Evolutionary conservation across 306 rosid genomes (phyloP).

Genomic region (Acacia melanoxylon): DNA sequence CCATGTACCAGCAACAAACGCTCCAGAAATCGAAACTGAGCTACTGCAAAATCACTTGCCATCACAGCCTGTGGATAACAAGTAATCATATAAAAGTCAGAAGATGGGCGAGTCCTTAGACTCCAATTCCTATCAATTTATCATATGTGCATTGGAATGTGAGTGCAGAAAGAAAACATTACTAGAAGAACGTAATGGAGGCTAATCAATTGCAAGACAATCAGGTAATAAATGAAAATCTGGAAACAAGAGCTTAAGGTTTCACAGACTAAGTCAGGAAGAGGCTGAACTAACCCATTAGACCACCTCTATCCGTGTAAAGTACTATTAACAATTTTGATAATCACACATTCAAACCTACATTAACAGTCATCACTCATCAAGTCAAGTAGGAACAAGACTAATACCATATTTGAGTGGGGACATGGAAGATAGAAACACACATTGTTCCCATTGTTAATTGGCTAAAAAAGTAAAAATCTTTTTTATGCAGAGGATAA

Average conservation of each 20-base stretch:
- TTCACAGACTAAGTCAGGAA: not conserved
- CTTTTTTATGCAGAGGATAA: not conserved
- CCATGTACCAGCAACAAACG: constrained; percentile 88
- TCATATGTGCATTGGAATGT: not conserved
- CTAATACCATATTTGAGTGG: not conserved
- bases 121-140: constrained; percentile 3
- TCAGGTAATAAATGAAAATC: not conserved
- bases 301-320: not conserved
- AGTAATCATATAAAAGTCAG: constrained; percentile 19
- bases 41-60: constrained; percentile 90
- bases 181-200: not conserved
- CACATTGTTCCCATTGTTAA: constrained; percentile 1
- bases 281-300: not conserved
- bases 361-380: not conserved
- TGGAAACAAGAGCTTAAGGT: not conserved
- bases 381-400: not conserved
- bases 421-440: not conserved
- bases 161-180: not conserved
- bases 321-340: not conserved
- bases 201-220: not conserved
- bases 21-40: constrained; percentile 81
- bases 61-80: constrained; percentile 71
- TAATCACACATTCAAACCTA: not conserved
- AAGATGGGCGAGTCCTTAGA: constrained; percentile 1
- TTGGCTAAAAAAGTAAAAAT: not conserved